Conservation (phyloP, 2,329 filamentous ascomycete genomes). For the Thelonectria blattea region DNA sequence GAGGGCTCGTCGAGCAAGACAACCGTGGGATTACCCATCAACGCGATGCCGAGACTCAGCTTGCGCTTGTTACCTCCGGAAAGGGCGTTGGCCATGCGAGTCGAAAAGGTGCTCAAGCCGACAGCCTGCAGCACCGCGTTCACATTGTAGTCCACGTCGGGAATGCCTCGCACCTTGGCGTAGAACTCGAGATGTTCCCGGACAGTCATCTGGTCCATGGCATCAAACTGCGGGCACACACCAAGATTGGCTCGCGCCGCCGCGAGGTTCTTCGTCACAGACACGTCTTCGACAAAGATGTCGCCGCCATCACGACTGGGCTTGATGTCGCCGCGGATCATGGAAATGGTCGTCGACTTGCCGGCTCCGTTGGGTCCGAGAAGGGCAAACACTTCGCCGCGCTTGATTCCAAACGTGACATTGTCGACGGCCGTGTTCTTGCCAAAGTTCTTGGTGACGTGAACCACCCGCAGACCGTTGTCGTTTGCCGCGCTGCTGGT, state of each 20-base stretch:
- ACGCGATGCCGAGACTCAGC: slow-evolving; percentile 82
- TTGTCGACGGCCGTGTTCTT: slow-evolving; percentile 84
- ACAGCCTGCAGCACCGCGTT: slow-evolving; percentile 79
- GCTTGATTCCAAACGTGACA: slow-evolving; percentile 80
- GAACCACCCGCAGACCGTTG: slow-evolving; percentile 78
- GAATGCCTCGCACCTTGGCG: slow-evolving; percentile 80
- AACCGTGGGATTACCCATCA: slow-evolving; percentile 91
- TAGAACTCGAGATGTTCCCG: slow-evolving; percentile 88
- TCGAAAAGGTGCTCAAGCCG: slow-evolving; percentile 72
- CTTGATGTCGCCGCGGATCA: slow-evolving; percentile 87
- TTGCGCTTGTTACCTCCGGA: slow-evolving; percentile 96
- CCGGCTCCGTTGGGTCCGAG: slow-evolving; percentile 91
- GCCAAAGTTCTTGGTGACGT: slow-evolving; percentile 82
- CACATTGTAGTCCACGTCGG: slow-evolving; percentile 78
- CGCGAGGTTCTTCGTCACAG: slow-evolving; percentile 74
- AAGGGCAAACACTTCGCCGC: slow-evolving; percentile 85
- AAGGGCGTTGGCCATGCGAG: slow-evolving; percentile 78
- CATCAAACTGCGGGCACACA: slow-evolving; percentile 90
- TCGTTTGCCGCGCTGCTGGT: slow-evolving; percentile 45
- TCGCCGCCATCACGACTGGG: slow-evolving; percentile 76
- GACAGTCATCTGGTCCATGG: slow-evolving; percentile 90
- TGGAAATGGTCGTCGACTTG: slow-evolving; percentile 86
- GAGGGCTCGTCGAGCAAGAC: slow-evolving; percentile 88
- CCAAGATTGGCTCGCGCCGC: slow-evolving; percentile 78
- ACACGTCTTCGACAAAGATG: slow-evolving; percentile 78